Conservation (phyloP, 352 stramenopile species). For the Globisporangium middletonii region DNA sequence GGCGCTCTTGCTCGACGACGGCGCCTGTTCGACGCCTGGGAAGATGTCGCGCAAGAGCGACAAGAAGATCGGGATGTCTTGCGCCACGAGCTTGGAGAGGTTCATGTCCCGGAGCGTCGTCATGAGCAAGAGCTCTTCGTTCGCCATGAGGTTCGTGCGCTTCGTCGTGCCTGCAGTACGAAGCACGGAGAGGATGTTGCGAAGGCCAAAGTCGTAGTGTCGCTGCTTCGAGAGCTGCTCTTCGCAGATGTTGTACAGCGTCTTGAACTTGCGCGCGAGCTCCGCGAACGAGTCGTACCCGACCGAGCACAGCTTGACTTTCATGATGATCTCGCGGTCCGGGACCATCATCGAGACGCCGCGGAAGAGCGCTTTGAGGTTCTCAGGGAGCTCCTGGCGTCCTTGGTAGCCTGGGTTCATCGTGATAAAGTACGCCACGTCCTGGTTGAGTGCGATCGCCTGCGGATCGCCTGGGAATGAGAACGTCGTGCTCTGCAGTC, state of each 20-base stretch:
- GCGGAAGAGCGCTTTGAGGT: slow-evolving; percentile 91
- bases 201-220: slow-evolving; percentile 92
- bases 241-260: slow-evolving; percentile 93
- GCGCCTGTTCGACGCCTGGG: slow-evolving; percentile 40
- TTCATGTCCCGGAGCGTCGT: slow-evolving; percentile 94
- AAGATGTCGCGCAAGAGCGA: slow-evolving; percentile 88
- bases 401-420: slow-evolving; percentile 94
- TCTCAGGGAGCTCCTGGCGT: slow-evolving; percentile 89
- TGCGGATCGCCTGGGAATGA: slow-evolving; percentile 61
- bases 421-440: slow-evolving; percentile 87
- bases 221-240: slow-evolving; percentile 91
- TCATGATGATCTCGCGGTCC: slow-evolving; percentile 96
- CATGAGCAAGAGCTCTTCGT: slow-evolving; percentile 94
- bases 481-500: slow-evolving; percentile 40
- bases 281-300: slow-evolving; percentile 90
- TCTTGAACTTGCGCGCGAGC: slow-evolving; percentile 94
- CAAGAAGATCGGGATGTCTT: slow-evolving; percentile 91
- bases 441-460: slow-evolving; percentile 46
- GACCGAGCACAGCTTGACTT: slow-evolving; percentile 92
- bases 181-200: slow-evolving; percentile 95
- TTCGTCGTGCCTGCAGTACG: slow-evolving; percentile 94
- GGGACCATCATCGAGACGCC: slow-evolving; percentile 96
- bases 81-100: slow-evolving; percentile 89
- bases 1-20: slow-evolving; percentile 42
- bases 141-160: slow-evolving; percentile 89